Conservation (phyloP, 2,329 filamentous ascomycete species). For the Taxawa tesnikishii region DNA sequence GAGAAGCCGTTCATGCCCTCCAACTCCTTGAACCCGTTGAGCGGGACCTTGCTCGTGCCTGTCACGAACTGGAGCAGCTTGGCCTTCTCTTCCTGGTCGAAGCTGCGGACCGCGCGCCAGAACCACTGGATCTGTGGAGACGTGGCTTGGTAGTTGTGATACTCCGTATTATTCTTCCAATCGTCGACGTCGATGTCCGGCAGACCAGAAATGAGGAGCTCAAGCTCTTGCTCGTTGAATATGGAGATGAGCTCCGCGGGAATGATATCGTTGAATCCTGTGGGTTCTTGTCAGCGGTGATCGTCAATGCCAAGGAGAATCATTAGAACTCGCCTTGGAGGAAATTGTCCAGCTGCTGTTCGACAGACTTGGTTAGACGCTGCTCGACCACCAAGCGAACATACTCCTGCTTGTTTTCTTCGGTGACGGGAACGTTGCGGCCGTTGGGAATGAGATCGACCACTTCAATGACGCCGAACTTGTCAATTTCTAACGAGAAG, state of each 20-base stretch:
- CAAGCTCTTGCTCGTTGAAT: conserved; percentile 96
- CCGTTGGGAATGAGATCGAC: conserved; percentile 82
- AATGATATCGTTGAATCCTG: conserved; percentile 95
- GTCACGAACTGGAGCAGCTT: conserved; percentile 97
- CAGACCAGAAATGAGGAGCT: conserved; percentile 89
- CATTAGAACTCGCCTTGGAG: conserved; percentile 50
- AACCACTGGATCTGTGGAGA: conserved; percentile 99
- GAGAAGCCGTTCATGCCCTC: conserved; percentile 99
- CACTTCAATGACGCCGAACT: conserved; percentile 78
- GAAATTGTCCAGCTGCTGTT: conserved; percentile 90
- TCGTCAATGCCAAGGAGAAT: background rate
- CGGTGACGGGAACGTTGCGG: conserved; percentile 83
- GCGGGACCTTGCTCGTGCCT: conserved; percentile 91
- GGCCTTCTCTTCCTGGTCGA: conserved; percentile 96
- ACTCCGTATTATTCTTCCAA: conserved; percentile 98
- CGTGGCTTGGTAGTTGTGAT: conserved; percentile 91
- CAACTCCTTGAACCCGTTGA: conserved; percentile 97
- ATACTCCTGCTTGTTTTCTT: conserved; percentile 98
- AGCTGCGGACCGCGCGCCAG: conserved; percentile 93
- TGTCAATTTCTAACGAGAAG: conserved; percentile 87
- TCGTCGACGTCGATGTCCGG: conserved; percentile 97
- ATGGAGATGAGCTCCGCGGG: conserved; percentile 88
- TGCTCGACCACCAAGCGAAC: conserved; percentile 91
- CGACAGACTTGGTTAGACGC: conserved; percentile 79
- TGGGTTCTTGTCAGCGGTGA: conserved; percentile 7